Evolutionary conservation across 148 eudicot genomes (phyloP).

Genomic region (Euryodendron excelsum): DNA sequence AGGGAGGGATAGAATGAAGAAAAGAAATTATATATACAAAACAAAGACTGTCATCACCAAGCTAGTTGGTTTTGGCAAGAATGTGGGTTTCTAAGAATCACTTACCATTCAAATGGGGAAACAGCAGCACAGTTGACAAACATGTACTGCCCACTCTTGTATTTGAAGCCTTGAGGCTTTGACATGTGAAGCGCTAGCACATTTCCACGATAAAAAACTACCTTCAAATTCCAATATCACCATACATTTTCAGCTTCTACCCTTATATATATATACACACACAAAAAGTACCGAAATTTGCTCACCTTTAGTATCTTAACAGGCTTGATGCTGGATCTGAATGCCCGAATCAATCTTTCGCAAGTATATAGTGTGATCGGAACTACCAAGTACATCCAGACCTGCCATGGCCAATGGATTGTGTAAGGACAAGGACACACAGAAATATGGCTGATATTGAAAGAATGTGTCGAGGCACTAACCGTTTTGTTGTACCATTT

Average conservation of each 20-base stretch:
- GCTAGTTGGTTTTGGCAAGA: too few relatives aligned
- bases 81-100: background rate
- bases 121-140: conserved; percentile 64
- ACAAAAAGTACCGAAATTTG: background rate
- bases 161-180: conserved; percentile 58
- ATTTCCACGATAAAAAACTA: conserved; percentile 56
- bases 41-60: too few relatives aligned
- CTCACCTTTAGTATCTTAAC: conserved; percentile 50
- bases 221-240: conserved; percentile 34
- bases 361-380: conserved; percentile 41
- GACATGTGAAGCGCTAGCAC: conserved; percentile 56
- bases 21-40: too few relatives aligned
- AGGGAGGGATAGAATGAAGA: too few relatives aligned
- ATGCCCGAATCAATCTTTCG: conserved; percentile 47
- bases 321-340: conserved; percentile 50
- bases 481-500: too few relatives aligned
- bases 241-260: background rate
- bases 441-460: too few relatives aligned
- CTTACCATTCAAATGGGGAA: conserved; percentile 60
- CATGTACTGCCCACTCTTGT: conserved; percentile 62
- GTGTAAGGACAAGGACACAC: too few relatives aligned
- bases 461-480: conserved; percentile 5
- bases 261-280: background rate
- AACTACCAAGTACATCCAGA: conserved; percentile 55
- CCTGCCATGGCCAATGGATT: conserved; percentile 34